Percentiles rank a stretch among this genome's conserved stretches.
Conservation (phyloP, 164 flowering plant genomes). For the Vitis riparia region DNA sequence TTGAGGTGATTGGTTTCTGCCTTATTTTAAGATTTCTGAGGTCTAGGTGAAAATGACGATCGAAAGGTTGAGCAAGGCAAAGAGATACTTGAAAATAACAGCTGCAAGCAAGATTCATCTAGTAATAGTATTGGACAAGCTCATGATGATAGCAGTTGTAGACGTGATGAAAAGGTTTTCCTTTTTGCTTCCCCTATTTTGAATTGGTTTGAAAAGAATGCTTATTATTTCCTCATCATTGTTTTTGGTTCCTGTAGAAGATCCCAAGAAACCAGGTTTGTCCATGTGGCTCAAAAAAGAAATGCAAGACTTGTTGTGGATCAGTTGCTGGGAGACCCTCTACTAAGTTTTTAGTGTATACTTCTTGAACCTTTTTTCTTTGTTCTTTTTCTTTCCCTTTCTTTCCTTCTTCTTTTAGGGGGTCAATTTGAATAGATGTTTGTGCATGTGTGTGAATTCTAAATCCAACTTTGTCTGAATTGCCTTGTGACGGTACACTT, state of each 20-base stretch:
- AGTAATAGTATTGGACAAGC: conserved; percentile 16
- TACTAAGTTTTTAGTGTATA: conserved; percentile 48
- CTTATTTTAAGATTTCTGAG: background rate
- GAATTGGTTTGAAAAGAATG: conserved; percentile 2
- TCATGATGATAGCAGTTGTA: conserved; percentile 22
- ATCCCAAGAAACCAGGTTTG: conserved; percentile 71
- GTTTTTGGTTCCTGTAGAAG: conserved; percentile 41
- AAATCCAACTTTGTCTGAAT: no score
- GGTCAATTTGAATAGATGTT: no score
- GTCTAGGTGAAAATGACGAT: conserved; percentile 24
- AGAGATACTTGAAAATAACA: conserved; percentile 15
- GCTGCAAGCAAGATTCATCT: conserved; percentile 15
- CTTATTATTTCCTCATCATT: background rate
- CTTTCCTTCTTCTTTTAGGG: background rate
- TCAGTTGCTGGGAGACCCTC: conserved; percentile 46
- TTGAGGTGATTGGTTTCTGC: background rate
- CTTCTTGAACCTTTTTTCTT: conserved; percentile 11
- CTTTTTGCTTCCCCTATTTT: conserved; percentile 4
- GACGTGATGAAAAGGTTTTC: conserved; percentile 43
- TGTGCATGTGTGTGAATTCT: no score
- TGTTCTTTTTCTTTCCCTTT: background rate
- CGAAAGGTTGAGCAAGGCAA: conserved; percentile 23
- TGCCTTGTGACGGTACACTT: no score
- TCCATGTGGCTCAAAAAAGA: conserved; percentile 95
- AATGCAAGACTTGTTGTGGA: conserved; percentile 87